phyloP scores from a whole-genome alignment of 2,329 filamentous ascomycete genomes.

The Botryotinia narcissicola region DNA sequence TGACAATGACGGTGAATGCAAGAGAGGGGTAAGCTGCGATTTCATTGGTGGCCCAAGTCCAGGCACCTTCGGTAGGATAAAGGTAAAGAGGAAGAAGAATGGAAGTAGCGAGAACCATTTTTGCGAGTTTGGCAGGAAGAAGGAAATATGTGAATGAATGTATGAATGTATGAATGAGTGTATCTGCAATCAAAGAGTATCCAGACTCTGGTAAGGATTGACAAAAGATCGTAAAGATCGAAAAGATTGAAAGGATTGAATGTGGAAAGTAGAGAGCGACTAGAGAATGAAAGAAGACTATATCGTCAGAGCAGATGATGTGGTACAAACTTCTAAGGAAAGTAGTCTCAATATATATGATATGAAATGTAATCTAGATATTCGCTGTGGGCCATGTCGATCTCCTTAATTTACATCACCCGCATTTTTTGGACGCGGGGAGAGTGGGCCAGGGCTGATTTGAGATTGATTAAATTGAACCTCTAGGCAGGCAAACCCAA shows the following conservation, averaged over 20 bases:
- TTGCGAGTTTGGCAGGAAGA: background rate
- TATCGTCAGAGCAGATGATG: background rate
- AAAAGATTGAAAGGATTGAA: background rate
- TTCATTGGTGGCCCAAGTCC: conserved; percentile 11
- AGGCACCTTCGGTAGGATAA: conserved; percentile 9
- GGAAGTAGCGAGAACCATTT: conserved; percentile 13
- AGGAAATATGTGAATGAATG: background rate
- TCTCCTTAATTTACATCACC: background rate
- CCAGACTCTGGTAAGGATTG: background rate
- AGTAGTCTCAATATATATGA: background rate
- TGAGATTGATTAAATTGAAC: background rate
- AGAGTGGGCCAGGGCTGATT: conserved; percentile 2
- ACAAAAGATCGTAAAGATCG: background rate
- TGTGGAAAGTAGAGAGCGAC: background rate
- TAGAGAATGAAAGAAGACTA: background rate
- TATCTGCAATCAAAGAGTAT: background rate
- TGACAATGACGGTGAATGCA: conserved; percentile 19
- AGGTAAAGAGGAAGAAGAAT: conserved; percentile 20
- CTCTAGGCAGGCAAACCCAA: background rate
- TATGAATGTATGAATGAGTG: background rate
- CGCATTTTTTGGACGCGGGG: background rate
- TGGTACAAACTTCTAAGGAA: background rate
- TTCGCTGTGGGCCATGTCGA: background rate
- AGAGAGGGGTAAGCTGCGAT: conserved; percentile 7
- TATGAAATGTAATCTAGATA: background rate